Base-by-base conservation (phyloP, 805 yeast genomes). In the Wickerhamomyces hampshirensis region DNA sequence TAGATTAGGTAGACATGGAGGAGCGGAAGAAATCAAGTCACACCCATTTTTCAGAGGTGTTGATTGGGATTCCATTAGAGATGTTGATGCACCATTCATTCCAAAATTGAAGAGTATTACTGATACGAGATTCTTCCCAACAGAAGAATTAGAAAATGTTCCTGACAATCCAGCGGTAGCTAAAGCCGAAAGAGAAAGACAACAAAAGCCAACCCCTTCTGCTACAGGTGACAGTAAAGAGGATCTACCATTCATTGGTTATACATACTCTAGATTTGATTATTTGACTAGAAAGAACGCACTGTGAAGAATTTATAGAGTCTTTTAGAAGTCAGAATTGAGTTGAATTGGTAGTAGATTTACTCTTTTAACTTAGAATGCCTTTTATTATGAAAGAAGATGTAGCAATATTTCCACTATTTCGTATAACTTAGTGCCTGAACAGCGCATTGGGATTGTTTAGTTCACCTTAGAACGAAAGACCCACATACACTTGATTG, bases 41-140 rank as follows among this genome's bases (percentile, higher is more conserved):
- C 84, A 77, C 70, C 84, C 28, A 30, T 93, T 93, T 62, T 93
- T 93, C 55, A 68, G 75, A 30, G 98, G 93, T 53, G 80, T 88
- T 21, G 81, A 85, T 53, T 91, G 95, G 87, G 75, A 73, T 15
- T 64, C 66, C 2, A 64, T 93, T 44, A 72, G 96, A 51, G 65
- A 63, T 18, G 73, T 80, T 40, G 75, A 80, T 35, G 96, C 99
- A 2, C 99, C 99, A 30, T 93, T 93, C 63, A 85, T 93, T 17
- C 99, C 99, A 6, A 84, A 87, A 55, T 71, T 93, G 55, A 77
- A 88, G 48, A 83, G 95, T 10, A 83, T 91, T 42, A 91, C 98
- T 5, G 98, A 93, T 60, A 93, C 98, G 0, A 73, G 97, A 50
- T 91, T 91, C 68, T 93, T 93, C 87, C 98, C 98, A 28, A 87